A percentile compares a stretch with the other conserved stretches of the same genome.
Evolutionary conservation across 2,329 filamentous ascomycete genomes (phyloP).

Genomic region (Zymoseptoria crescenta): DNA sequence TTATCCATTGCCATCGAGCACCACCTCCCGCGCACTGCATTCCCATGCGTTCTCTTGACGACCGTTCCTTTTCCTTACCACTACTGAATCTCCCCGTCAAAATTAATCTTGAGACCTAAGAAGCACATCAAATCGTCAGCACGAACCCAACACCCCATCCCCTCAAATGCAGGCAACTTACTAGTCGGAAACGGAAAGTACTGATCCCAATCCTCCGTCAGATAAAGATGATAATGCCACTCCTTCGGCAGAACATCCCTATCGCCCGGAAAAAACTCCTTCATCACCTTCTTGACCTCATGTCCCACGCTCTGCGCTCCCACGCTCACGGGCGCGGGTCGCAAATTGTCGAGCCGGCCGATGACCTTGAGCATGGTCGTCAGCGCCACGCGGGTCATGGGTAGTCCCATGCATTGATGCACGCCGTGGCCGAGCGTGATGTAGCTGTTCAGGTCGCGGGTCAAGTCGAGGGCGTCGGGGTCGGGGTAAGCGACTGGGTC

Average conservation of each 20-base stretch:
- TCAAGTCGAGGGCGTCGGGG: conserved; percentile 33
- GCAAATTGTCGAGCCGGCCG: conserved; percentile 32
- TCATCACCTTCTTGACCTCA: conserved; percentile 37
- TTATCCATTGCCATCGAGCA: too few relatives aligned
- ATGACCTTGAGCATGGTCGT: conserved; percentile 42
- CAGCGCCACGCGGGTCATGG: conserved; percentile 37
- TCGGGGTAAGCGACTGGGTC: conserved; percentile 36
- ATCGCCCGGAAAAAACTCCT: conserved; percentile 27
- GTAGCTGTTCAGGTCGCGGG: conserved; percentile 35
- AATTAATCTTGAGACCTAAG: conserved; percentile 29
- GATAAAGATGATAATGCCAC: conserved; percentile 35
- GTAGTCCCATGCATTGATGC: conserved; percentile 37
- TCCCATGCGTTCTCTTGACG: too few relatives aligned
- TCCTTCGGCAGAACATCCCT: conserved; percentile 27
- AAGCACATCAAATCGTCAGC: conserved; percentile 8
- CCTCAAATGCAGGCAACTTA: conserved; percentile 26
- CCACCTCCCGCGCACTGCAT: too few relatives aligned
- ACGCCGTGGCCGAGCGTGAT: conserved; percentile 38
- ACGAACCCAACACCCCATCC: too few relatives aligned
- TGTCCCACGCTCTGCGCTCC: conserved; percentile 30
- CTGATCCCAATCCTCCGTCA: conserved; percentile 42
- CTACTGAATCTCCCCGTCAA: conserved; percentile 18
- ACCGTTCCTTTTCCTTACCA: too few relatives aligned
- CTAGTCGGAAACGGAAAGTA: conserved; percentile 42
- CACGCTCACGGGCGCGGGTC: conserved; percentile 31